Conservation (phyloP, 2,329 filamentous ascomycete genomes). For the Remersonia thermophila region DNA sequence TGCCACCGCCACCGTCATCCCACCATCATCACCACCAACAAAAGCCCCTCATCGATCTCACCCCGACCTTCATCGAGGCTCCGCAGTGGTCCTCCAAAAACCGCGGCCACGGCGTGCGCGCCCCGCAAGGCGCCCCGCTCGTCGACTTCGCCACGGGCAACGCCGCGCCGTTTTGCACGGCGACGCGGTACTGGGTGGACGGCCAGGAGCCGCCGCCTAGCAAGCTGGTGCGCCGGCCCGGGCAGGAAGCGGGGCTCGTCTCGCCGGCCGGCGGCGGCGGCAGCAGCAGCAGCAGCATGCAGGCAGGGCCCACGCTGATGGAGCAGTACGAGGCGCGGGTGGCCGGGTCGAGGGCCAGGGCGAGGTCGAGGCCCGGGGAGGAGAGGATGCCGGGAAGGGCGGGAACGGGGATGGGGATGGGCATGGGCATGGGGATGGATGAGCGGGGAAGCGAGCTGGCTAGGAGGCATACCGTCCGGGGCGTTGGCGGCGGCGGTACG, state of each 20-base stretch:
- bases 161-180: not conserved
- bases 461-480: constrained; percentile 1
- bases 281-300: not conserved
- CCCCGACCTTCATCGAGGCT: constrained; percentile 14
- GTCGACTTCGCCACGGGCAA: constrained; percentile 17
- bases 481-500: not conserved
- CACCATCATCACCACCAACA: not conserved
- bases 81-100: constrained; percentile 17
- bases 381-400: no score
- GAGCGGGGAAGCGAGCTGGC: not conserved
- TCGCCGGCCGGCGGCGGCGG: not conserved
- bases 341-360: not conserved
- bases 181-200: not conserved
- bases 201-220: constrained; percentile 6
- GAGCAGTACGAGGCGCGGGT: constrained; percentile 4
- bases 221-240: constrained; percentile 6
- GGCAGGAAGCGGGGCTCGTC: not conserved
- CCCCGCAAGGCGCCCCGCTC: constrained; percentile 12
- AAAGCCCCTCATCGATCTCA: constrained; percentile 17
- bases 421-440: not conserved
- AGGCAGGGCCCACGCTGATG: constrained; percentile 1
- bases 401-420: no score
- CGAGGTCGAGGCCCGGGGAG: not conserved
- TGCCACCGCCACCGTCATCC: constrained; percentile 22
- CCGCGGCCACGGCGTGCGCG: constrained; percentile 13